These are phyloP conservation scores for Pleomassaria siparia DNA, from an alignment of 2,329 filamentous ascomycete species.

Conservation along the genomic window DNA sequence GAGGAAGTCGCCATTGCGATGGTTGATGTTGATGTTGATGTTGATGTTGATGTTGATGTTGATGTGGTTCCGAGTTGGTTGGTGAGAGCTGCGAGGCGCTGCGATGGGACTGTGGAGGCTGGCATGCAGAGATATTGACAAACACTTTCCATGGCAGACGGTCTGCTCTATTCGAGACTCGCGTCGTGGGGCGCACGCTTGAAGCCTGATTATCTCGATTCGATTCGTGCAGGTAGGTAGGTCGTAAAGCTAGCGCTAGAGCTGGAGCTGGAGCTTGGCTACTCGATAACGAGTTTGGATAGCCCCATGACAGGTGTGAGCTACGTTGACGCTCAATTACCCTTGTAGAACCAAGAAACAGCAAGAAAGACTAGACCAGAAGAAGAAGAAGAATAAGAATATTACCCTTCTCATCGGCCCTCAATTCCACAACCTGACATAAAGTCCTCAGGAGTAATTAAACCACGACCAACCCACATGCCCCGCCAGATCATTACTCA, in stretches of 20 bases:
- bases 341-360: too few relatives aligned
- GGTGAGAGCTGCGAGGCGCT: conserved; percentile 24
- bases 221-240: too few relatives aligned
- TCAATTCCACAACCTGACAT: neutral
- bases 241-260: too few relatives aligned
- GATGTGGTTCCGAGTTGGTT: conserved; percentile 16
- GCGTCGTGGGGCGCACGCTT: too few relatives aligned
- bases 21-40: conserved; percentile 7
- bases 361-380: neutral
- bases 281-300: too few relatives aligned
- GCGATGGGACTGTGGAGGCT: conserved; percentile 8
- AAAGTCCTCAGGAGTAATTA: neutral
- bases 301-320: too few relatives aligned
- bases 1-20: conserved; percentile 3
- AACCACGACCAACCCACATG: neutral
- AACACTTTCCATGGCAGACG: neutral
- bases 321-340: too few relatives aligned
- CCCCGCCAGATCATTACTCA: conserved; percentile 1
- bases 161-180: too few relatives aligned
- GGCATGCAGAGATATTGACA: conserved; percentile 16
- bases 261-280: neutral
- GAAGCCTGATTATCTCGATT: too few relatives aligned
- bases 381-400: neutral
- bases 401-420: too few relatives aligned
- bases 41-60: too few relatives aligned